Base-by-base conservation (phyloP, 345 rosid genomes). In the Cochlearia excelsa region DNA sequence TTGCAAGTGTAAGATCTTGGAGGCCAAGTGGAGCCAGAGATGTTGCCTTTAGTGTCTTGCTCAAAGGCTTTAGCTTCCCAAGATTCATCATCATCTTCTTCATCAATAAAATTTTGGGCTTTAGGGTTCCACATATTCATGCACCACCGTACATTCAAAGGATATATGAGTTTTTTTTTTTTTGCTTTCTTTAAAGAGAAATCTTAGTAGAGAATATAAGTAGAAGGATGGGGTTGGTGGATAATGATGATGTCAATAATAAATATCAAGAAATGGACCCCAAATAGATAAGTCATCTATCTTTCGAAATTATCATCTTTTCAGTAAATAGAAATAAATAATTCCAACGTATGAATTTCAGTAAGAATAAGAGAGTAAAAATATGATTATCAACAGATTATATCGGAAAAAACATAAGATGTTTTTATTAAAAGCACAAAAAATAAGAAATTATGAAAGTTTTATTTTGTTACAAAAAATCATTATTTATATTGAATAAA, bases 11-110 rank as follows among this genome's bases (percentile, higher is more conserved):
- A 93, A 37, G 94, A 93, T 79, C 95, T 73, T 2, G 99, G 99
- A 3, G 99, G 99, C 97, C 97, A 93, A 34, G 97, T 88, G 50
- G 95, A 74, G 48, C 96, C 96, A 81, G 83, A 76, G 50, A 73
- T 55, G 70, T 74, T 84, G 8, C 79, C 77, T 66, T 48, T 72
- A 4, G 89, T 84, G 63, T 93, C 99, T 59, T 92, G 93, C 27
- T 81, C 89, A 29, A 88, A 92, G 47, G 98, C 98, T 67, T 78
- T 78, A 11, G 83, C 99, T 78, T 88, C 97, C 99, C 99, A 89
- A 10, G 95, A 86, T 48, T 85, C 97, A 50, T 88, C 97, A 0
- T 84, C 92, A 30, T 82, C 76, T 8, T 74, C 82, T 46, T 54
- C 64, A 31, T 58, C 70, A n/a, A n/a, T n/a, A n/a, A n/a, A 59